phyloP scores from a whole-genome alignment of 2,329 filamentous ascomycete genomes.

The Pyricularia sp. region DNA sequence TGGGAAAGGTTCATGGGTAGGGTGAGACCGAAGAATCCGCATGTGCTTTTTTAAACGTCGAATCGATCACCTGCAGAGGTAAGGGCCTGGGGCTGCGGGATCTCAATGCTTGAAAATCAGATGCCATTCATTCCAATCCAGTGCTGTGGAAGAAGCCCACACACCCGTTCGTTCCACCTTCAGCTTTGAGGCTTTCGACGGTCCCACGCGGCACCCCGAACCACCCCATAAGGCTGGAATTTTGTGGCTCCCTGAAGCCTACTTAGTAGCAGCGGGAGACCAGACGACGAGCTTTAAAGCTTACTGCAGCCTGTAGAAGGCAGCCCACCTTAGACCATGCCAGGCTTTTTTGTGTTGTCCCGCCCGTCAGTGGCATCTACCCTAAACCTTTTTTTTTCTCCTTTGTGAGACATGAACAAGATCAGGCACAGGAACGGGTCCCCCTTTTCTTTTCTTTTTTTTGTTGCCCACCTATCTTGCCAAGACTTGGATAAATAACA shows the following conservation, averaged over 20 bases:
- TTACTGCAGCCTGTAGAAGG: background rate
- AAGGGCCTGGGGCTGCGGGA: background rate
- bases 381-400: background rate
- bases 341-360: background rate
- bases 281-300: background rate
- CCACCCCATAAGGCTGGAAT: background rate
- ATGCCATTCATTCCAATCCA: background rate
- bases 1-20: background rate
- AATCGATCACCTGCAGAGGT: background rate
- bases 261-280: background rate
- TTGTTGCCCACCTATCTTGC: background rate
- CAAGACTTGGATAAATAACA: background rate
- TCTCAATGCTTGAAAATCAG: background rate
- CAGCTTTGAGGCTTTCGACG: background rate
- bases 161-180: background rate
- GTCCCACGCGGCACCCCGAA: background rate
- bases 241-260: background rate
- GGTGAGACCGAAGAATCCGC: background rate
- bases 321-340: background rate
- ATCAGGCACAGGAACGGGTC: background rate
- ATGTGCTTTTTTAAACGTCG: background rate
- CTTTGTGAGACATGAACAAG: background rate
- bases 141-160: background rate
- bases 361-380: background rate
- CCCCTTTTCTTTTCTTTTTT: too few species aligned